Evolutionary conservation across 2,329 filamentous ascomycete genomes (phyloP), one percentile per base, ranked within the genome.

Genomic region (Colletotrichum horii): DNA sequence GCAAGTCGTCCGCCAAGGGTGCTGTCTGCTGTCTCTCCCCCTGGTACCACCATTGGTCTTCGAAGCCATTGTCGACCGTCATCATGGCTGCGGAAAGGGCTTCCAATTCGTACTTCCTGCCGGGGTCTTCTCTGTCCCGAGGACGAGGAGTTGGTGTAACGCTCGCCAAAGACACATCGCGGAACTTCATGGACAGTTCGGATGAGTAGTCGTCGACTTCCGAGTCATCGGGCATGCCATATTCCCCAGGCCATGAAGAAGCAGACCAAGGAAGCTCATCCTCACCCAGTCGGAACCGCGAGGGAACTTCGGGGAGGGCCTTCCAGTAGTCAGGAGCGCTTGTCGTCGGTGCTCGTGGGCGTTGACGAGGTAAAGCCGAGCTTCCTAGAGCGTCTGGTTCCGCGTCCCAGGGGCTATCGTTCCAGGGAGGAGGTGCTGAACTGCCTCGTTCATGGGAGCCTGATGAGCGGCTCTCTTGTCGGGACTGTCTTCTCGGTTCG

Each of bases 21-120:
- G 30, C 79, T 36, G 78, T 83, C 75, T 55, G 74, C 43, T 76
- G 74, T 3, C 84, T 81, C 11, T 76, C 74, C 2, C 88, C 89
- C 76, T 88, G 87, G 78, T 90, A 87, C 89, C 89, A 91, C 89
- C 89, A 90, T 80, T 91, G 89, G 76, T 88, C 87, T 82, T 91
- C 89, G 77, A 91, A 91, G 4, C 89, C 89, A 78, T 90, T 91
- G 78, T 91, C 89, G 4, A 91, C 87, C 4, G 89, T 91, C 83
- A 91, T 87, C 85, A 91, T 86, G 48, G 89, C 89, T 6, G 86
- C 85, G 12, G 88, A 89, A 6, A 91, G 82, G 1, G 87, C 85
- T 70, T 88, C 88, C 4, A 90, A 85, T 60, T 90, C 87, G 32
- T 43, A 38, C 48, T 58, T 67, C 36, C 73, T 67, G 11, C 55